phyloP scores from a whole-genome alignment of 106 monocot species.

The Dioscorea zingiberensis region DNA sequence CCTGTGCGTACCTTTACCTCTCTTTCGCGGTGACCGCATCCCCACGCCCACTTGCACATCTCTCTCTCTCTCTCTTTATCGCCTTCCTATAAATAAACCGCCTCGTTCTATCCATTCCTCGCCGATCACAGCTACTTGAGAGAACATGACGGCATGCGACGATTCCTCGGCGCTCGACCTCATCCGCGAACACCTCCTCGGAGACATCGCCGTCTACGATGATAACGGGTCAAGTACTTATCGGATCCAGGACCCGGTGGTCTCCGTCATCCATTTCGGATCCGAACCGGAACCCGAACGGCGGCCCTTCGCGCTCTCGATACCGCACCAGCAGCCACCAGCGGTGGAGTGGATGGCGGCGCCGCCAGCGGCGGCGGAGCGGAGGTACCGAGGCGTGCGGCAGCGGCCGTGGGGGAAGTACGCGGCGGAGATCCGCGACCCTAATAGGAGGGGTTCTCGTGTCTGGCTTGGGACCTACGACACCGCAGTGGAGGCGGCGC shows the following conservation, averaged over 20 bases:
- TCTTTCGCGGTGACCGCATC: too few species aligned
- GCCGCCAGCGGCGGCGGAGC: conserved; percentile 2
- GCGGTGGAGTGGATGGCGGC: not conserved
- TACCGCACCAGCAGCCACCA: not conserved
- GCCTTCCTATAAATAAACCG: not conserved
- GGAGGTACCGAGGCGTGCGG: conserved; percentile 63
- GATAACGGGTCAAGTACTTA: not conserved
- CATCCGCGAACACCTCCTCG: conserved; percentile 34
- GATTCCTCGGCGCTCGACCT: conserved; percentile 24
- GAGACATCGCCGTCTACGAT: conserved; percentile 4
- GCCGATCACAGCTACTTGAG: not conserved
- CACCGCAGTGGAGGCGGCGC: conserved; percentile 61
- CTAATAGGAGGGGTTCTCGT: conserved; percentile 52
- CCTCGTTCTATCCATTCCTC: not conserved
- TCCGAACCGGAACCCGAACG: too few species aligned
- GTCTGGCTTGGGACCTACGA: conserved; percentile 79
- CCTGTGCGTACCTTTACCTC: too few species aligned
- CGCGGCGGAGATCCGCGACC: conserved; percentile 68
- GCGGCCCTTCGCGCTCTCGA: not conserved
- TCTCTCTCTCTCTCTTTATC: too few species aligned
- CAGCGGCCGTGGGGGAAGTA: conserved; percentile 84
- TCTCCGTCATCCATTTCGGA: conserved; percentile 20
- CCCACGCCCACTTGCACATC: too few species aligned
- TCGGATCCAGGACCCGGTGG: not conserved
- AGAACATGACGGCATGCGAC: not conserved